Conservation (phyloP, 495 filamentous ascomycete genomes). For the Extremus antarcticus region DNA sequence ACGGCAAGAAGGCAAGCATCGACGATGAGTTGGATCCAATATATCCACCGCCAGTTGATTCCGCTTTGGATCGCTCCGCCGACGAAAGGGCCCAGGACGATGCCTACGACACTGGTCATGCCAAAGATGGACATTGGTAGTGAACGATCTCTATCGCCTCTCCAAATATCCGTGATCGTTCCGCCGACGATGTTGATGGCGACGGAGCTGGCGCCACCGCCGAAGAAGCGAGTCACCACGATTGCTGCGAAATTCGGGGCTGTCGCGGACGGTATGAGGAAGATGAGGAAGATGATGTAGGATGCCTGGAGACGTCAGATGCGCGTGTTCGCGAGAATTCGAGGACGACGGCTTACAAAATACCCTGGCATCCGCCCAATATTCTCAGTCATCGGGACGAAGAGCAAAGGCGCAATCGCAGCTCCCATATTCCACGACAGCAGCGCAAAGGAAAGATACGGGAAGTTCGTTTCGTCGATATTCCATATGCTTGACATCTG, state of each 20-base stretch:
- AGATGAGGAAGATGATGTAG: slow-evolving; percentile 34
- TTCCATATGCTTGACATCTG: slow-evolving; percentile 15
- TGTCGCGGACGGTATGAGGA: slow-evolving; percentile 36
- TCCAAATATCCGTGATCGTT: slow-evolving; percentile 40
- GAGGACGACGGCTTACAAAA: slow-evolving; percentile 13
- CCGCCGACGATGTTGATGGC: slow-evolving; percentile 36
- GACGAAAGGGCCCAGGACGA: slow-evolving; percentile 39
- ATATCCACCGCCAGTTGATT: slow-evolving; percentile 35
- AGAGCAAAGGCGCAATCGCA: slow-evolving; percentile 34
- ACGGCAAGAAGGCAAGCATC: slow-evolving; percentile 29
- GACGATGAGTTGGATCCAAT: slow-evolving; percentile 37
- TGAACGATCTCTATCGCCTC: slow-evolving; percentile 29
- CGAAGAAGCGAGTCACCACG: slow-evolving; percentile 36
- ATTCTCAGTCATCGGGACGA: slow-evolving; percentile 42
- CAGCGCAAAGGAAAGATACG: slow-evolving; percentile 40
- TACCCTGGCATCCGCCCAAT: slow-evolving; percentile 39
- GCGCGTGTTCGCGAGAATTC: too few relatives aligned
- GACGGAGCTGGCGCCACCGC: slow-evolving; percentile 35
- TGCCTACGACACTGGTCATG: slow-evolving; percentile 31
- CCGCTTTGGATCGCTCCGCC: slow-evolving; percentile 33
- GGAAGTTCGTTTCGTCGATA: slow-evolving; percentile 37
- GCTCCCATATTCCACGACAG: slow-evolving; percentile 41
- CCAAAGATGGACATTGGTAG: slow-evolving; percentile 38
- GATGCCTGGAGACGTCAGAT: slow-evolving; percentile 18
- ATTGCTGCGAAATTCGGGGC: slow-evolving; percentile 40